A percentile compares a stretch with the other conserved stretches of the same genome.
phyloP scores from a whole-genome alignment of 2,329 filamentous ascomycete species.

The Diaporthe helianthi region DNA sequence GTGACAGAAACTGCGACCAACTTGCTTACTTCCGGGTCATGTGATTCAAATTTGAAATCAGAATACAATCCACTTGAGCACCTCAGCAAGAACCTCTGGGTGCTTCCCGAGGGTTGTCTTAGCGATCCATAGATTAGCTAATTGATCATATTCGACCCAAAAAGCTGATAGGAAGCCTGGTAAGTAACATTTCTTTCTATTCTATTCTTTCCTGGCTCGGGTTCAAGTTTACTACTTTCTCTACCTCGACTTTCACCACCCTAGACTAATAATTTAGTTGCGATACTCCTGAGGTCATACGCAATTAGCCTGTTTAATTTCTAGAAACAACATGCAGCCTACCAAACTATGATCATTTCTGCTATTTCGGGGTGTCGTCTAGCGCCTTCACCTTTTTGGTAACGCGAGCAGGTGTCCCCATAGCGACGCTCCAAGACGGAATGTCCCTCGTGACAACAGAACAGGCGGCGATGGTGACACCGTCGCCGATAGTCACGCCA shows the following conservation, averaged over 20 bases:
- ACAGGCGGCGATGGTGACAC: constrained; percentile 7
- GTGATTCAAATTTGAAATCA: too few species aligned
- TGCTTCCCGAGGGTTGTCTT: too few species aligned
- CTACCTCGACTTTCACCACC: not conserved
- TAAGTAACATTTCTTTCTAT: not conserved
- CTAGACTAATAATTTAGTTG: not conserved
- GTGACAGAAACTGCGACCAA: not conserved
- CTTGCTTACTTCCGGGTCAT: not conserved
- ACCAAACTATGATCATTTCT: not conserved
- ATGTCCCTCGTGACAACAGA: constrained; percentile 42
- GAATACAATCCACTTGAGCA: too few species aligned
- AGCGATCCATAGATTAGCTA: not conserved
- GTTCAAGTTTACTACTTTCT: too few species aligned
- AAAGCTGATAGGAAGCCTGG: too few species aligned
- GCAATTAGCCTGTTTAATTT: not conserved
- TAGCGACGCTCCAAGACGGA: constrained; percentile 54
- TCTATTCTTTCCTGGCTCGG: not conserved
- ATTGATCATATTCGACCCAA: not conserved
- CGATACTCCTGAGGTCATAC: not conserved
- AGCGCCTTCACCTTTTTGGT: constrained; percentile 49
- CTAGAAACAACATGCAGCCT: not conserved
- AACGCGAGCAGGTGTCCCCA: constrained; percentile 56
- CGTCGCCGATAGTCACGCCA: constrained; percentile 15
- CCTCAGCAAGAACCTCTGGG: not conserved
- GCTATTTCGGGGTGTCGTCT: not conserved